These are phyloP conservation scores for Populus tremula DNA, from an alignment of 345 rosid genomes.

Conservation along the genomic window DNA sequence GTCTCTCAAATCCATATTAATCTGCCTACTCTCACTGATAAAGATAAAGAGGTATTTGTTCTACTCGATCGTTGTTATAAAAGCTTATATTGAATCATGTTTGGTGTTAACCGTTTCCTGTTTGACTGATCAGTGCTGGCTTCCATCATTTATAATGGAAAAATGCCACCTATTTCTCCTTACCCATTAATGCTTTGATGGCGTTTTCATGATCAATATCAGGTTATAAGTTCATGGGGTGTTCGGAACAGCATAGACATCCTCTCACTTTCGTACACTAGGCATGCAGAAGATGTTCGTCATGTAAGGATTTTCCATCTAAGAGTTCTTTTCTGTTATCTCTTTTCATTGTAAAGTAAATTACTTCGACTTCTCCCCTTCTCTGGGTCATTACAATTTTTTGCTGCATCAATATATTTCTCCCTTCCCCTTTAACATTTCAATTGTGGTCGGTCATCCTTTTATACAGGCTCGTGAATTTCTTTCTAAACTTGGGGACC, in stretches of 20 bases:
- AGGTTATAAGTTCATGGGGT: constrained; percentile 79
- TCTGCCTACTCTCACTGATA: constrained; percentile 56
- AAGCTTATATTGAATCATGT: neutral
- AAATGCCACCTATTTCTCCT: neutral
- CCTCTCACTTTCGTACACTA: constrained; percentile 60
- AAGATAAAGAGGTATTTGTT: constrained; percentile 54
- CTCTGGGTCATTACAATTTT: neutral
- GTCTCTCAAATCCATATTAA: constrained; percentile 67
- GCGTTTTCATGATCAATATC: constrained; percentile 16
- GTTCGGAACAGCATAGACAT: constrained; percentile 58
- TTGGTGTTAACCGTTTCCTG: neutral
- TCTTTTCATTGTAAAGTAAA: neutral
- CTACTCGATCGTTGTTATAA: neutral
- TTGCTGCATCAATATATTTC: neutral
- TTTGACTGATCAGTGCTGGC: constrained; percentile 2
- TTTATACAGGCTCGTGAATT: constrained; percentile 52
- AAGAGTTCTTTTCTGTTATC: constrained; percentile 5
- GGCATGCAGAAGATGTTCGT: constrained; percentile 68
- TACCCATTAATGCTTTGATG: neutral
- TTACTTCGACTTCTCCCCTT: constrained; percentile 4
- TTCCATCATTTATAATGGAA: neutral
- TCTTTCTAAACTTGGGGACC: constrained; percentile 51
- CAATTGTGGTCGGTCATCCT: constrained; percentile 9
- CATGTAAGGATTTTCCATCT: constrained; percentile 37
- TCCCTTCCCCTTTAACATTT: constrained; percentile 1